A percentile compares a stretch with the other conserved stretches of the same genome.
Evolutionary conservation across 208 protist species (phyloP).

Genomic region (Trypanosoma rangeli): DNA sequence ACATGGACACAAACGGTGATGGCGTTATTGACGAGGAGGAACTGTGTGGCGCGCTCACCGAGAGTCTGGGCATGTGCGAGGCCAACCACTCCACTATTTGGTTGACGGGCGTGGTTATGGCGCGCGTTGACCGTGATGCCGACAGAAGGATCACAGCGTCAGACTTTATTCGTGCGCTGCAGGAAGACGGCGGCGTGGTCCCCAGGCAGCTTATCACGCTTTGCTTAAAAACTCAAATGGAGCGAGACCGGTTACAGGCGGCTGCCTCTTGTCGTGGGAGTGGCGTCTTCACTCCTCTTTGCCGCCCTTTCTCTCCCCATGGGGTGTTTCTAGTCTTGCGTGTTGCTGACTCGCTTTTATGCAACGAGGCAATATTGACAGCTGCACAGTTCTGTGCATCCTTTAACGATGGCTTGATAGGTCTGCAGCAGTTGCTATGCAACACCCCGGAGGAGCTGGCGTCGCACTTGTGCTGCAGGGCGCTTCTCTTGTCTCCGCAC

Average conservation of each 20-base stretch:
- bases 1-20: constrained; percentile 21
- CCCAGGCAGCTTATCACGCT: constrained; percentile 4
- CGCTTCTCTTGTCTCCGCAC: constrained; percentile 9
- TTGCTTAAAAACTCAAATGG: not conserved
- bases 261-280: not conserved
- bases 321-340: constrained; percentile 1
- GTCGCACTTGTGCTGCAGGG: not conserved
- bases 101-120: constrained; percentile 17
- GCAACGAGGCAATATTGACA: not conserved
- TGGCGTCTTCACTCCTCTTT: not conserved
- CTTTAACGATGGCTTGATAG: not conserved
- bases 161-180: constrained; percentile 22
- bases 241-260: not conserved
- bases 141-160: constrained; percentile 20
- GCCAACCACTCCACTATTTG: not conserved
- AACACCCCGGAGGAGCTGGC: not conserved
- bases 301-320: not conserved
- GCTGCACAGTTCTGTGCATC: not conserved
- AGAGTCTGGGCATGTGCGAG: not conserved
- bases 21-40: constrained; percentile 18
- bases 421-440: not conserved
- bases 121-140: constrained; percentile 12
- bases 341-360: not conserved
- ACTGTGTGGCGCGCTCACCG: constrained; percentile 1
- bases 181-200: constrained; percentile 19